These are phyloP conservation scores for Fraxinus sp. DNA, from an alignment of 305 asterid species.

Conservation along the genomic window DNA sequence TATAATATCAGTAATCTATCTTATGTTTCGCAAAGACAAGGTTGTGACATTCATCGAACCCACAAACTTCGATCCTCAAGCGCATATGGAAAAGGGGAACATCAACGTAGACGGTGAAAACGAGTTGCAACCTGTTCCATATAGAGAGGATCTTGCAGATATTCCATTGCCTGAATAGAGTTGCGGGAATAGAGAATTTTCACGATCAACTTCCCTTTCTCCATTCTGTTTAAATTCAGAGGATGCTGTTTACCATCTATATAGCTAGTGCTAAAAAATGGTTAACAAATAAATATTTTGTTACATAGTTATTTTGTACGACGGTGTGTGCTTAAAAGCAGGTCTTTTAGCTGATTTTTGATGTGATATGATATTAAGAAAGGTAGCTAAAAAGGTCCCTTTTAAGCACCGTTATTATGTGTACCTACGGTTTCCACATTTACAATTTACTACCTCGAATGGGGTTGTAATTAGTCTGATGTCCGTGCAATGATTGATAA, in stretches of 20 bases:
- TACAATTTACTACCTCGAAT: neutral
- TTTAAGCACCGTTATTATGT: neutral
- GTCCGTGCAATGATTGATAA: neutral
- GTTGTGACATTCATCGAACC: slow-evolving; percentile 59
- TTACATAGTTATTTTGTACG: neutral
- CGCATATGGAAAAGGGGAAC: slow-evolving; percentile 48
- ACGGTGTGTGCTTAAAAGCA: neutral
- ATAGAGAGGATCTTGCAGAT: slow-evolving; percentile 69
- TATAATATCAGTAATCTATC: slow-evolving; percentile 52
- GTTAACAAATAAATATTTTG: neutral
- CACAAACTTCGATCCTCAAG: slow-evolving; percentile 39
- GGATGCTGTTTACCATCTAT: neutral
- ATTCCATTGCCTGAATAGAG: slow-evolving; percentile 46
- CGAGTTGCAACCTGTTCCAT: slow-evolving; percentile 41
- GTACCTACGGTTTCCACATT: neutral
- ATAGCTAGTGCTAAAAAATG: neutral
- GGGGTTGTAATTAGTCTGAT: neutral
- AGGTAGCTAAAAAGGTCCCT: neutral
- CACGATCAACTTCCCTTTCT: neutral
- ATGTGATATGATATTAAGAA: neutral
- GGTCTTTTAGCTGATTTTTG: neutral
- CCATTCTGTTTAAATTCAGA: neutral
- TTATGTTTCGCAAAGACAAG: slow-evolving; percentile 67
- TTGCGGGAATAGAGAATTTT: neutral
- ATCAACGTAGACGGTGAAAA: slow-evolving; percentile 14